phyloP scores from a whole-genome alignment of 139 green algal species.

The Coelastrella sp. region DNA sequence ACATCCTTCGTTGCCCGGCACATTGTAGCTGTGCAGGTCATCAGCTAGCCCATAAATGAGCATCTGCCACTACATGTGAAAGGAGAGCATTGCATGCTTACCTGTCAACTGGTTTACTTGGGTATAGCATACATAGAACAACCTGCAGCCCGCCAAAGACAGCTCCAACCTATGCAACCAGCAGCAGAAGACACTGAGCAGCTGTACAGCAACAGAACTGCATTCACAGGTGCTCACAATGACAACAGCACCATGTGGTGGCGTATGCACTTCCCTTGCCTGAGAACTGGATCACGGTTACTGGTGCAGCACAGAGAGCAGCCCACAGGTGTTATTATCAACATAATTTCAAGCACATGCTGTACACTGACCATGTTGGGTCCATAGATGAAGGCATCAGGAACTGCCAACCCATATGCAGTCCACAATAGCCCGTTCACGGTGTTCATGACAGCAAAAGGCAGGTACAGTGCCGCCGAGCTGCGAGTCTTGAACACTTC shows the following conservation, averaged over 20 bases:
- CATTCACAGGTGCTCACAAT: no score
- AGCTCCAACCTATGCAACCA: constrained; percentile 22
- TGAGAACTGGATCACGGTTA: neutral
- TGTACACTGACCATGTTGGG: constrained; percentile 27
- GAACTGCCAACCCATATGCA: constrained; percentile 23
- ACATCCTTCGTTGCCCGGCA: no score
- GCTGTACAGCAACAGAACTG: neutral
- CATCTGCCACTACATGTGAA: neutral
- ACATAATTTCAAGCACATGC: neutral
- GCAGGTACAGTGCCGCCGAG: constrained; percentile 38
- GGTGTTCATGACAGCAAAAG: constrained; percentile 31
- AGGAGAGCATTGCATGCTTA: neutral
- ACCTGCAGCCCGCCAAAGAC: constrained; percentile 46
- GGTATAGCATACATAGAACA: constrained; percentile 35
- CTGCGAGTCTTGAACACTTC: constrained; percentile 32
- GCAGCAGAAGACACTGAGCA: neutral
- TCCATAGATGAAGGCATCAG: constrained; percentile 41
- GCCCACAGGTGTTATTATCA: neutral
- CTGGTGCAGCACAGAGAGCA: no score
- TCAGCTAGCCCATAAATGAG: neutral
- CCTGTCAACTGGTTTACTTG: constrained; percentile 31
- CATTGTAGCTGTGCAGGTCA: neutral
- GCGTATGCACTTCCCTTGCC: no score
- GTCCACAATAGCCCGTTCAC: constrained; percentile 41
- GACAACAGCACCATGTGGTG: no score